Base-by-base conservation (phyloP, 106 monocot genomes). In the Dendrobium officinale region DNA sequence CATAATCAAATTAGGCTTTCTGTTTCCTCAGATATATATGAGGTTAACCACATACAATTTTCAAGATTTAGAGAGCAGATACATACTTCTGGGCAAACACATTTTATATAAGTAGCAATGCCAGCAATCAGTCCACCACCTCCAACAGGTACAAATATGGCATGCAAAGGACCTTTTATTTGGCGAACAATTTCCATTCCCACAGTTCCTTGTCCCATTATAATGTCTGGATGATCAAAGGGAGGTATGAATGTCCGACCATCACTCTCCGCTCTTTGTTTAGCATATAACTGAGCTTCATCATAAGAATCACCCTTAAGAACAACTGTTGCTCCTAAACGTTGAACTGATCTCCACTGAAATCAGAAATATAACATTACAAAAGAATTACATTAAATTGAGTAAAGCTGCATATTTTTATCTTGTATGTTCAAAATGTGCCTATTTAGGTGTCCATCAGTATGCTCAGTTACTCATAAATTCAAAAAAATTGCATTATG, bases 91-190 rank as follows among this genome's bases (percentile, higher is more conserved):
- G 99, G 99, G 45, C 88, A 83, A 33, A 99, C 95, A 31, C 87
- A 82, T 74, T 95, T 99, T n/a, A 99, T 87, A 83, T 95, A 99
- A 61, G 99, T 81, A 75, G 99, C 99, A 64, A 99, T 95, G 61
- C 99, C 99, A 72, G 99, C 95, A 77, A 99, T 95, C 17, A 99
- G 84, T 24, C 99, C 99, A 44, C 99, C 99, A 86, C 99, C 99
- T 86, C 99, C 99, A 79, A 99, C 95, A 61, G 99, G 99, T 42
- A 99, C 93, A 83, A 99, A 99, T 27, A 99, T 89, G 22, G 95
- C 99, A 84, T 99, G 95, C 40, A 93, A 37, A 55, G 93, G 93
- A 18, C 87, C 89, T 84, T 87, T 86, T 44, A 88, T 48, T 47
- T 99, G 99, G 33, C 90, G 91, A 78, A 95, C 58, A 55, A 99